A percentile compares a stretch with the other conserved stretches of the same genome.
Evolutionary conservation across 371 early-diverging fungal genomes (phyloP).

Genomic region (Mucor racemosus): DNA sequence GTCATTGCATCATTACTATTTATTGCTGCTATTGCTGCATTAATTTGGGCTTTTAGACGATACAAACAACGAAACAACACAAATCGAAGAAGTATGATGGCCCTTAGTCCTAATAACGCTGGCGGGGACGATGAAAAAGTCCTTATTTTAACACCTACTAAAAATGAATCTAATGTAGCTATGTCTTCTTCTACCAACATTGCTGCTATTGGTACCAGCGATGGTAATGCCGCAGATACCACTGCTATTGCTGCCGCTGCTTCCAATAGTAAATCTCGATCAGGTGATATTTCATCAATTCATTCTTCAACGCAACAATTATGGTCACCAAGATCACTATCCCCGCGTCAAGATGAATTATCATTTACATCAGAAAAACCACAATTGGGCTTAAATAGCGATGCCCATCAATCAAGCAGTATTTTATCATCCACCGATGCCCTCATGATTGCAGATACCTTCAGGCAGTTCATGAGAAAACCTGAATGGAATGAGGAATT

Average conservation of each 20-base stretch:
- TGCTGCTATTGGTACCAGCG: not conserved
- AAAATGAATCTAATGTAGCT: slow-evolving; percentile 17
- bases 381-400: slow-evolving; percentile 14
- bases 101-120: slow-evolving; percentile 3
- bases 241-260: not conserved
- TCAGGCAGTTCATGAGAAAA: slow-evolving; percentile 57
- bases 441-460: slow-evolving; percentile 56
- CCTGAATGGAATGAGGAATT: slow-evolving; percentile 55
- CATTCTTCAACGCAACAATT: slow-evolving; percentile 31
- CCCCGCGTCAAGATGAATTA: slow-evolving; percentile 22
- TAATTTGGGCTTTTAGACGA: slow-evolving; percentile 33
- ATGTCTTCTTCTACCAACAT: not conserved
- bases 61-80: slow-evolving; percentile 23
- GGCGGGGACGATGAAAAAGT: slow-evolving; percentile 20
- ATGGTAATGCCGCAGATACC: not conserved
- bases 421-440: slow-evolving; percentile 56
- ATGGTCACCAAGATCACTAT: slow-evolving; percentile 18
- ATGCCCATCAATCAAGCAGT: slow-evolving; percentile 47
- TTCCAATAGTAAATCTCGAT: slow-evolving; percentile 10
- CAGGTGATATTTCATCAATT: slow-evolving; percentile 24
- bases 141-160: slow-evolving; percentile 12
- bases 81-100: slow-evolving; percentile 14
- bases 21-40: slow-evolving; percentile 29
- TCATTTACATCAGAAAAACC: slow-evolving; percentile 14
- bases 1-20: slow-evolving; percentile 35